phyloP scores from a whole-genome alignment of 2,329 filamentous ascomycete genomes.

The Lasiodiplodia theobromae region DNA sequence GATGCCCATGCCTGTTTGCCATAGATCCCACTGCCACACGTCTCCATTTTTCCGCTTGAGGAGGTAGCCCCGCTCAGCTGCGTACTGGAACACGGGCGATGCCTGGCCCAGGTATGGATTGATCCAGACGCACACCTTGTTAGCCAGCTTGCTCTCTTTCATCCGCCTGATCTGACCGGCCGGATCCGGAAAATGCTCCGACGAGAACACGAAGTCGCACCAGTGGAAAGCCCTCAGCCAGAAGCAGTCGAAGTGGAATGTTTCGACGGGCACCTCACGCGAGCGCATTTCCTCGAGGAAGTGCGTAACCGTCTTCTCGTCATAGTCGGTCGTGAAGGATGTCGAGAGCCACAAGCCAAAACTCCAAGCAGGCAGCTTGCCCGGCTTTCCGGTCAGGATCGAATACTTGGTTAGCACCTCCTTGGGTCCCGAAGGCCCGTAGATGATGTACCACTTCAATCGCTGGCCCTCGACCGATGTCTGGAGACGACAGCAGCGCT shows the following conservation, averaged over 20 bases:
- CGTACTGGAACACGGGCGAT: constrained; percentile 69
- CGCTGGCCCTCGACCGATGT: constrained; percentile 72
- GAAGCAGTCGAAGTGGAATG: constrained; percentile 81
- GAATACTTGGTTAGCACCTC: constrained; percentile 74
- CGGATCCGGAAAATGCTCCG: constrained; percentile 72
- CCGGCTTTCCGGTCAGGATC: constrained; percentile 69
- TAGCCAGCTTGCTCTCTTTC: constrained; percentile 65
- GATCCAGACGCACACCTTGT: constrained; percentile 77
- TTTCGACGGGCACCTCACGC: constrained; percentile 70
- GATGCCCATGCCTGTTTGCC: constrained; percentile 79
- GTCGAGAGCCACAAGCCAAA: constrained; percentile 80
- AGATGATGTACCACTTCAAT: constrained; percentile 76
- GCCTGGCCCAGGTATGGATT: constrained; percentile 78
- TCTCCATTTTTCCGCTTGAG: constrained; percentile 73
- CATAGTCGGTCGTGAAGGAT: constrained; percentile 76
- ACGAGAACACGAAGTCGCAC: constrained; percentile 77
- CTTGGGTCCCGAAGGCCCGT: constrained; percentile 71
- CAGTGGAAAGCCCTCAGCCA: constrained; percentile 79
- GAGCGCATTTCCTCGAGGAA: constrained; percentile 74
- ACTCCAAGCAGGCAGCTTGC: constrained; percentile 73
- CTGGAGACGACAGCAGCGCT: constrained; percentile 74
- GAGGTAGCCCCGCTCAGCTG: constrained; percentile 71
- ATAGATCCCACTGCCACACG: constrained; percentile 78
- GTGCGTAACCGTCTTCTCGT: constrained; percentile 70
- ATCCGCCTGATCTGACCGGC: constrained; percentile 68